These are phyloP conservation scores for Melanomma pulvis-pyrius DNA, from an alignment of 495 filamentous ascomycete species.

Conservation along the genomic window DNA sequence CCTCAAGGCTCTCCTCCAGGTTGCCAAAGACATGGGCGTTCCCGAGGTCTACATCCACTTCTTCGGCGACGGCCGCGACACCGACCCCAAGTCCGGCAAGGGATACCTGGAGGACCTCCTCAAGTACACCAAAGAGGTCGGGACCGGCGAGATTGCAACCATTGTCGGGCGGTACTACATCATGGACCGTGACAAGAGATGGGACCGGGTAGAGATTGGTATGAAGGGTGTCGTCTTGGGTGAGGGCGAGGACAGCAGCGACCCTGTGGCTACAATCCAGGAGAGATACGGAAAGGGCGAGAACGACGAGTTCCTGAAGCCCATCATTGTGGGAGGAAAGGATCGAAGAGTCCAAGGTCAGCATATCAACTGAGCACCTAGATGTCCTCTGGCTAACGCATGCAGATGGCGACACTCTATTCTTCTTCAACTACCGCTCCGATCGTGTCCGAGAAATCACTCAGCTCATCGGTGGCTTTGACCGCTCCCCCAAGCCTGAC, in stretches of 20 bases:
- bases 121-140: constrained; percentile 76
- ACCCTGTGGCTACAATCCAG: constrained; percentile 84
- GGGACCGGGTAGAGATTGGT: constrained; percentile 90
- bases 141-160: constrained; percentile 84
- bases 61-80: constrained; percentile 97
- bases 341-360: constrained; percentile 80
- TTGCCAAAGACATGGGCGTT: constrained; percentile 84
- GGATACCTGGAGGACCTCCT: constrained; percentile 86
- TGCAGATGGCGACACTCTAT: constrained; percentile 85
- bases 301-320: constrained; percentile 97
- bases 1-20: constrained; percentile 79
- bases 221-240: constrained; percentile 83
- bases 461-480: constrained; percentile 86
- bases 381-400: constrained; percentile 20
- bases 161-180: constrained; percentile 95
- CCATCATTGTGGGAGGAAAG: constrained; percentile 89
- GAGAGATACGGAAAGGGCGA: constrained; percentile 84
- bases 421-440: constrained; percentile 99
- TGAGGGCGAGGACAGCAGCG: constrained; percentile 80
- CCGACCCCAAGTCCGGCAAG: constrained; percentile 87
- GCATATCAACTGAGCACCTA: constrained; percentile 28
- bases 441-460: constrained; percentile 97
- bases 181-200: constrained; percentile 99
- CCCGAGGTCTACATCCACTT: constrained; percentile 97
- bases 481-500: constrained; percentile 85